A percentile compares a stretch with the other conserved stretches of the same genome.
Evolutionary conservation across 2,329 filamentous ascomycete species (phyloP).

Genomic region (Xylariaceae sp.): DNA sequence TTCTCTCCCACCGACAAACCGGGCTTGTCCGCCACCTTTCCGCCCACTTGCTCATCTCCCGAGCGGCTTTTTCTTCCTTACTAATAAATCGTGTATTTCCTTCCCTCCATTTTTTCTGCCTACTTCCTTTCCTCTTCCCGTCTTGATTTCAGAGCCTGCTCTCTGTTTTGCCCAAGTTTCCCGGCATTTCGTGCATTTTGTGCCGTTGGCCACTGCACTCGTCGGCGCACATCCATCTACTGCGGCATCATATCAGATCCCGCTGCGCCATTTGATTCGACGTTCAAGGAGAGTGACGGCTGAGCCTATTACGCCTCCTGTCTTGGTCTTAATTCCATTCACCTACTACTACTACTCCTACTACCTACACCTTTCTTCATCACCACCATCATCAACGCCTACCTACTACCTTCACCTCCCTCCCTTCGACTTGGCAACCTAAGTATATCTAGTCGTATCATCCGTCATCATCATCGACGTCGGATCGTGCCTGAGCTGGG

Average conservation of each 20-base stretch:
- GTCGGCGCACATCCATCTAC: constrained; percentile 7
- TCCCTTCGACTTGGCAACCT: background rate
- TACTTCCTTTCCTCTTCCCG: background rate
- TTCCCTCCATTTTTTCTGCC: constrained; percentile 2
- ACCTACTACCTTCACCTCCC: background rate
- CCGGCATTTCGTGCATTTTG: constrained; percentile 1
- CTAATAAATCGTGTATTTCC: constrained; percentile 4
- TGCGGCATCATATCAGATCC: constrained; percentile 16
- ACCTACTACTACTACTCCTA: background rate
- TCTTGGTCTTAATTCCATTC: constrained; percentile 10
- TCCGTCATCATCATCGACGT: constrained; percentile 7
- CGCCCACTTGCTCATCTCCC: constrained; percentile 7
- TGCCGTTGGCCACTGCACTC: constrained; percentile 4
- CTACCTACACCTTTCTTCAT: constrained; percentile 1
- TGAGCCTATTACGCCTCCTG: constrained; percentile 26
- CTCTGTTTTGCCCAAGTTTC: background rate
- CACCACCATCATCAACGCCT: background rate
- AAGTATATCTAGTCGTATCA: background rate
- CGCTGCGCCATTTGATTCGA: constrained; percentile 23
- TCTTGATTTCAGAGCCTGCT: background rate
- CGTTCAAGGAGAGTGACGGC: constrained; percentile 26
- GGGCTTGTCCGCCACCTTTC: constrained; percentile 15
- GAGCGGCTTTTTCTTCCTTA: constrained; percentile 2
- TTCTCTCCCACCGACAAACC: constrained; percentile 10
- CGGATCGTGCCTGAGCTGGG: constrained; percentile 2